Evolutionary conservation across 176 grass and related monocot genomes (phyloP).

Genomic region (Thinopyrum elongatum): DNA sequence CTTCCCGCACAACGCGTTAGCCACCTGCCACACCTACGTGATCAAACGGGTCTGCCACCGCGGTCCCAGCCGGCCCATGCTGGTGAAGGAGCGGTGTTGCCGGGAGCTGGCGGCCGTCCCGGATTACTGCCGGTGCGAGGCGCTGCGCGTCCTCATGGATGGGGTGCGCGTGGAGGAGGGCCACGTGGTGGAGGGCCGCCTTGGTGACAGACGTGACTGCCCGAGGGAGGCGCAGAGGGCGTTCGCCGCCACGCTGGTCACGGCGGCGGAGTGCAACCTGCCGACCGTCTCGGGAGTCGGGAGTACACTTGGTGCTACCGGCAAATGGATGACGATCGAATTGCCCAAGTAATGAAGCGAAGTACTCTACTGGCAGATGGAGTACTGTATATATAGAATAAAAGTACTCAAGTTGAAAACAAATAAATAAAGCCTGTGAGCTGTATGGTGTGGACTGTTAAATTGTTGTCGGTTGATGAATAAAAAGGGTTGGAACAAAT

Average conservation of each 20-base stretch:
- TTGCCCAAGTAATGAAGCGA: neutral
- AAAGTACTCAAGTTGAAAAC: neutral
- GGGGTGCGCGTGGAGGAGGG: neutral
- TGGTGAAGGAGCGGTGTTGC: conserved; percentile 2
- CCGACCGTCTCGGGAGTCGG: neutral
- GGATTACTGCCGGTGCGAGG: conserved; percentile 17
- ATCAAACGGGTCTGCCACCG: neutral
- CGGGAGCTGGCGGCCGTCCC: neutral
- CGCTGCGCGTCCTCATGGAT: conserved; percentile 17
- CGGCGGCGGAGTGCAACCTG: conserved; percentile 17
- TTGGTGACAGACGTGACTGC: neutral
- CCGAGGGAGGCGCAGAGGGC: neutral
- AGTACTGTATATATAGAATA: too few relatives aligned
- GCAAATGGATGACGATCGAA: neutral
- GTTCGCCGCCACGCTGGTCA: neutral
- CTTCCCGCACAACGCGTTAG: conserved; percentile 7
- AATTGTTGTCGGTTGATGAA: too few relatives aligned
- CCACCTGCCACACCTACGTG: conserved; percentile 23
- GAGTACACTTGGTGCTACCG: neutral
- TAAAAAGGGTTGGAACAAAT: too few relatives aligned
- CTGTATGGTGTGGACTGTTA: too few relatives aligned
- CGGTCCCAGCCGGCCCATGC: neutral
- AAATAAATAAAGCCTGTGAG: neutral
- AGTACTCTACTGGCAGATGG: too few relatives aligned
- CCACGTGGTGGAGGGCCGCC: neutral